A percentile compares a stretch with the other conserved stretches of the same genome.
Evolutionary conservation across 352 stramenopile genomes (phyloP).

Genomic region (Pythium plurisporium): DNA sequence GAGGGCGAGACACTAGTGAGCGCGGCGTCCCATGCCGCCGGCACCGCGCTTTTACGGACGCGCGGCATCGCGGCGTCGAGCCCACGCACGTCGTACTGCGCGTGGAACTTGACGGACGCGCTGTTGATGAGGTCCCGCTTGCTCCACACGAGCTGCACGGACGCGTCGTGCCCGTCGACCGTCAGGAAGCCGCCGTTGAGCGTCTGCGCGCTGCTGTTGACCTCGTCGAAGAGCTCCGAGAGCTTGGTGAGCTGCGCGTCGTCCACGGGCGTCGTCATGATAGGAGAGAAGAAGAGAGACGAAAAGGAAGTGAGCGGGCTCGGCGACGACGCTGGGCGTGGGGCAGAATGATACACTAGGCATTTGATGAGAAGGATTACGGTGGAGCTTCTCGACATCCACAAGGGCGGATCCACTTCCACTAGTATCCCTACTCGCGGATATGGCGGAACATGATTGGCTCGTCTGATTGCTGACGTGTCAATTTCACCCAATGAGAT

Average conservation of each 20-base stretch:
- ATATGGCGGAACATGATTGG: background rate
- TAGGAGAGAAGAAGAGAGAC: background rate
- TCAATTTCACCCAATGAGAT: background rate
- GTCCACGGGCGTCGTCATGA: slow-evolving; percentile 7
- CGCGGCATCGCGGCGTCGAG: slow-evolving; percentile 17
- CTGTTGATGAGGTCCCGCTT: slow-evolving; percentile 60
- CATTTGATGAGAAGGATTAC: slow-evolving; percentile 1
- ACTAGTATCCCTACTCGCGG: background rate
- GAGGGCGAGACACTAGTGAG: slow-evolving; percentile 58
- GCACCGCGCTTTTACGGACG: slow-evolving; percentile 35
- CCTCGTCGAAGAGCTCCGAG: slow-evolving; percentile 37
- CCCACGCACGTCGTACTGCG: slow-evolving; percentile 40
- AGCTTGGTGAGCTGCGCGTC: slow-evolving; percentile 28
- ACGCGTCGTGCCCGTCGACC: slow-evolving; percentile 22
- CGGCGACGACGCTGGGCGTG: background rate
- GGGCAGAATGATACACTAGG: slow-evolving; percentile 7
- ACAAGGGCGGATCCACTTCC: no score
- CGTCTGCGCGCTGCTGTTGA: slow-evolving; percentile 48
- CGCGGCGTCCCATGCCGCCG: slow-evolving; percentile 33
- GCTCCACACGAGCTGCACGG: slow-evolving; percentile 54
- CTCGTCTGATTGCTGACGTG: background rate
- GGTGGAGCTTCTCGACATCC: slow-evolving; percentile 1
- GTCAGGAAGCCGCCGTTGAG: slow-evolving; percentile 40
- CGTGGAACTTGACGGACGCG: slow-evolving; percentile 47
- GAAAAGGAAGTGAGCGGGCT: background rate